Evolutionary conservation across 208 protist genomes (phyloP).

Genomic region (Trypanosoma melophagium): DNA sequence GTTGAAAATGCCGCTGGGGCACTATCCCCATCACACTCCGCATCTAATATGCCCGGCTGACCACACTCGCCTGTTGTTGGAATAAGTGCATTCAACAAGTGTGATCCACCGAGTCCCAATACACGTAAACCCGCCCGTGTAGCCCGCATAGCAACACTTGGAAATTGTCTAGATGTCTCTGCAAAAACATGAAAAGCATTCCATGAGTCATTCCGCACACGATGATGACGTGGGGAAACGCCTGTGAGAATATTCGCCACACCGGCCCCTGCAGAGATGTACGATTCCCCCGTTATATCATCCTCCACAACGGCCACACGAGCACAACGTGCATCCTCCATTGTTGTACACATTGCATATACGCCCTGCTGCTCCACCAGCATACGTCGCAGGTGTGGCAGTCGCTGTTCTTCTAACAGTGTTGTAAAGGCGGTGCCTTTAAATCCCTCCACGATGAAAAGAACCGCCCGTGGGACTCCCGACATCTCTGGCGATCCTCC

Average conservation of each 20-base stretch:
- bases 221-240: slow-evolving; percentile 44
- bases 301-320: slow-evolving; percentile 54
- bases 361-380: slow-evolving; percentile 33
- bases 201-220: slow-evolving; percentile 46
- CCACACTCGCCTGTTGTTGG: slow-evolving; percentile 39
- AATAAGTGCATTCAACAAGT: slow-evolving; percentile 59
- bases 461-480: slow-evolving; percentile 48
- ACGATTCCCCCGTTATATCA: slow-evolving; percentile 28
- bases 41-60: slow-evolving; percentile 62
- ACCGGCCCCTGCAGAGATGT: slow-evolving; percentile 43
- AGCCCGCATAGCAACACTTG: slow-evolving; percentile 52
- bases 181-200: slow-evolving; percentile 38
- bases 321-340: slow-evolving; percentile 47
- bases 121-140: slow-evolving; percentile 38
- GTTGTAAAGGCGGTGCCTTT: slow-evolving; percentile 52
- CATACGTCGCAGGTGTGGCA: slow-evolving; percentile 64
- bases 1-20: not conserved
- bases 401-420: slow-evolving; percentile 40
- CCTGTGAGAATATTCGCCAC: slow-evolving; percentile 66
- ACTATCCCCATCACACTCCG: slow-evolving; percentile 48
- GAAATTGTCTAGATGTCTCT: slow-evolving; percentile 42
- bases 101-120: slow-evolving; percentile 46
- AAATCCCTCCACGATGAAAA: slow-evolving; percentile 75
- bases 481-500: slow-evolving; percentile 35
- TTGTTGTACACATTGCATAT: slow-evolving; percentile 42